Evolutionary conservation across 345 rosid genomes (phyloP), one percentile per base, ranked within the genome.

Genomic region (Lumnitzera littorea): DNA sequence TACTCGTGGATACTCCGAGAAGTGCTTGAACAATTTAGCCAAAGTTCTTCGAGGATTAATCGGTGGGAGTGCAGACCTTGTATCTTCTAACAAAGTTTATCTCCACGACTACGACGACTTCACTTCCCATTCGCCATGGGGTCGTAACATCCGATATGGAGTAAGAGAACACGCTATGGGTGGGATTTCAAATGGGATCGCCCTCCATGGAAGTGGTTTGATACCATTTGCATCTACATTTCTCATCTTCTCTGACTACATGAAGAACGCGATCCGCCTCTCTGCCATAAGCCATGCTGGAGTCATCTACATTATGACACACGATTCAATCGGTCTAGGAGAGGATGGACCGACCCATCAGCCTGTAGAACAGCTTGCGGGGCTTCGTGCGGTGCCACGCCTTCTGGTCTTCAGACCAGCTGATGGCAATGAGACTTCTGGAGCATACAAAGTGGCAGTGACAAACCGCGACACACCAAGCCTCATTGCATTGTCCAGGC

Each of bases 341-440:
- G 79, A 78, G 67, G 76, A 78, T 57, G 79, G 76, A 12, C 82
- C 74, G 8, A 78, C 76, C 46, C 76, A 78, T 51, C 79, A 78
- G 69, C 76, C 76, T 12, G 56, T 74, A 16, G 79, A 78, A 57
- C 76, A 78, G 29, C 69, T 78, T 11, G 70, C 72, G 10, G 68
- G 79, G 56, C 63, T 78, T 25, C 46, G 74, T 50, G 78, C 79
- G 1, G 58, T 74, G 64, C 76, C 76, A 0, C 51, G 50, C 29
- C 62, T 71, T 49, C 63, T 71, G 31, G 66, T 74, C n/a, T 60
- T 78, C 56, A 56, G 82, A 41, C 78, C 74, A 0, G 79, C 74
- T 0, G 82, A 78, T 0, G 76, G 79, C 3, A 74, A 78, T 4
- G 79, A 78, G 67, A 68, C 82, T 15, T 73, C 79, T 0, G 76